Evolutionary conservation across 495 filamentous ascomycete genomes (phyloP).

Genomic region (Oidiodendron maius): DNA sequence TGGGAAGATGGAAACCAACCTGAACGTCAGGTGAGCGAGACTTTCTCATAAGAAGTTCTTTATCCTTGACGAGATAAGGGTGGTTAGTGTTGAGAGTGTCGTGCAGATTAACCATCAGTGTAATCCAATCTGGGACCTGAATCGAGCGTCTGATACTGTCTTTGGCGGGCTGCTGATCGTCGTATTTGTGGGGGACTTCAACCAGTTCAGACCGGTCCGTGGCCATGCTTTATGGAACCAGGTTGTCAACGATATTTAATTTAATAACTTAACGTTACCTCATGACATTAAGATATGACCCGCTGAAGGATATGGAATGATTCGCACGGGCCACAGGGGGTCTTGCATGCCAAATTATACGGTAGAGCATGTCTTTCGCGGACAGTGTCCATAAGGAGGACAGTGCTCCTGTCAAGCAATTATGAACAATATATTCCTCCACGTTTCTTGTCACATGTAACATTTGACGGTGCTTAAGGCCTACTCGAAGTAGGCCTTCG

Average conservation of each 20-base stretch:
- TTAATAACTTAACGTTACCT: no score
- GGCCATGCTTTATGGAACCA: conserved; percentile 12
- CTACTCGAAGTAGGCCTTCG: no score
- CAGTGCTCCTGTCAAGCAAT: no score
- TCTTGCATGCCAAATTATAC: no score
- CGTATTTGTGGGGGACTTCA: conserved; percentile 9
- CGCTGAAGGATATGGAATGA: no score
- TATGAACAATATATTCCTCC: no score
- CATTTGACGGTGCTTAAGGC: no score
- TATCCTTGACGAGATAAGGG: conserved; percentile 8
- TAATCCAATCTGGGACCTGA: conserved; percentile 7
- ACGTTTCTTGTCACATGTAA: no score
- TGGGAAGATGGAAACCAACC: conserved; percentile 6
- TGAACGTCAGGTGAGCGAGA: background rate
- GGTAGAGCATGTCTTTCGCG: no score
- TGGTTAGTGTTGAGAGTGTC: conserved; percentile 1
- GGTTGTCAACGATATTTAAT: conserved; percentile 17
- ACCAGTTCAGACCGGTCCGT: conserved; percentile 11
- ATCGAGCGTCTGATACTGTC: conserved; percentile 5
- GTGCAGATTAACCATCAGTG: conserved; percentile 7
- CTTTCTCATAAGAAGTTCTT: conserved; percentile 10
- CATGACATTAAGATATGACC: no score
- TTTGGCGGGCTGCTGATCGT: conserved; percentile 9
- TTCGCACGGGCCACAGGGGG: no score
- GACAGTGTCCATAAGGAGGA: no score